Base-by-base conservation (phyloP, 2,329 filamentous ascomycete genomes). In the Fusarium albosuccineum region DNA sequence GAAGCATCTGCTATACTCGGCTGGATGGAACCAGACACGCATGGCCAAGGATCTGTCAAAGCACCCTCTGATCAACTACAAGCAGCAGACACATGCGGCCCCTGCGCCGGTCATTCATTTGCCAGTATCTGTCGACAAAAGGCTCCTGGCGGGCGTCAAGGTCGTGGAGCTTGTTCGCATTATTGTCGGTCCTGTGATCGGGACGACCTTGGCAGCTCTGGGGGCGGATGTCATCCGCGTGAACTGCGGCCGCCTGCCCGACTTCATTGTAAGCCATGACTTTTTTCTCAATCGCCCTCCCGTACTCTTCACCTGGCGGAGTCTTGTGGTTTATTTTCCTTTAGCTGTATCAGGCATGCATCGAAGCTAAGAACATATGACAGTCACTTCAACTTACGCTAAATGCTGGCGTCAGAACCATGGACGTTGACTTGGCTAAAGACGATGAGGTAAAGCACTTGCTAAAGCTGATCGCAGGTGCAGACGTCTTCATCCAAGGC, bases 401-500 rank as follows among this genome's bases (percentile, higher is more conserved):
- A 4, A 46, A 46, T 14, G 44, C 44, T 30, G 44, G 44, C 13
- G 16, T 13, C 10, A 10, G 44, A 10, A 33, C 44, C 26, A 16
- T 46, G 10, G 44, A 10, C 22, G 16, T 46, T 29, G 44, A 46
- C 44, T 16, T 46, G 44, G 16, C 10, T 13, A 46, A 30, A 44
- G 79, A 82, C 13, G 73, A 88, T 3, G 82, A 88, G 65, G 80
- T 87, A 36, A 78, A 79, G 42, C 76, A 80, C 4, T 66, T 77
- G 2, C 71, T 75, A 2, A 73, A 78, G 6, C 78, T 87, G 2
- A 69, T 87, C 11, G 69, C 71, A 6, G 82, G 83, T 2, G 84
- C 81, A 2, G 86, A 88, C 67, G 80, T 87, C 36, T 82, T 87
- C 59, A 73, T 87, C 22, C 82, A 86, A 60, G 85, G 86, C 27